A percentile compares a stretch with the other conserved stretches of the same genome.
These are phyloP conservation scores for Erodium trifolium DNA, from an alignment of 441 rosid species.

Conservation along the genomic window DNA sequence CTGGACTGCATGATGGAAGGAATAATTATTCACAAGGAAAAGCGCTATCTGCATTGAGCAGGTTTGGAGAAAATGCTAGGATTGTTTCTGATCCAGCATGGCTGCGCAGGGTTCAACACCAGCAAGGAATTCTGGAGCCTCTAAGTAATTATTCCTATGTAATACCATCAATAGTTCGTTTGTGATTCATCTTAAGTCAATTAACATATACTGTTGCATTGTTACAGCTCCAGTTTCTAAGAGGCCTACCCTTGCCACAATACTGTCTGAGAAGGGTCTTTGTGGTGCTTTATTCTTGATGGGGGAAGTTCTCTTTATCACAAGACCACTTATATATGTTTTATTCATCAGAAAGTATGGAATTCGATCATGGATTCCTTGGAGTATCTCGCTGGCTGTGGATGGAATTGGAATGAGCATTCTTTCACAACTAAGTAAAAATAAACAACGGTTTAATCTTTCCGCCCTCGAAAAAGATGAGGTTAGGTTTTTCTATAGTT, in stretches of 20 bases:
- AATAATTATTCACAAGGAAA: conserved; percentile 47
- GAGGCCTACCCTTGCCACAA: conserved; percentile 38
- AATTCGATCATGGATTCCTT: conserved; percentile 77
- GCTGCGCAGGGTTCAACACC: conserved; percentile 57
- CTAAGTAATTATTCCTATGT: conserved; percentile 28
- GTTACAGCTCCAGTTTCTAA: conserved; percentile 34
- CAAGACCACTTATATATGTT: conserved; percentile 83
- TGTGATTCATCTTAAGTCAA: conserved; percentile 9
- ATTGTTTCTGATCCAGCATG: conserved; percentile 41
- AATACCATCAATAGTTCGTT: conserved; percentile 10
- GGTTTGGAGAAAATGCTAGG: conserved; percentile 74
- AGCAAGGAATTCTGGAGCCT: conserved; percentile 49
- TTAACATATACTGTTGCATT: conserved; percentile 17
- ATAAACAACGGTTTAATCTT: conserved; percentile 31
- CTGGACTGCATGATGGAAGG: conserved; percentile 25
- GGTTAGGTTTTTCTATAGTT: conserved; percentile 36
- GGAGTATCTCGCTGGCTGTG: conserved; percentile 70
- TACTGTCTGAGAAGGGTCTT: conserved; percentile 62
- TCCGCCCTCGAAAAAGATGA: conserved; percentile 56
- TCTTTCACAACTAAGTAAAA: conserved; percentile 38
- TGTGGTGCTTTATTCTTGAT: conserved; percentile 50
- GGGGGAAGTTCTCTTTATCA: conserved; percentile 65
- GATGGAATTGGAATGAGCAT: conserved; percentile 52
- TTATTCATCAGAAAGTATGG: conserved; percentile 68
- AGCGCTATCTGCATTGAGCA: conserved; percentile 68